These are phyloP conservation scores for Lasiosphaeria ovina DNA, from an alignment of 495 filamentous ascomycete species.

Conservation along the genomic window DNA sequence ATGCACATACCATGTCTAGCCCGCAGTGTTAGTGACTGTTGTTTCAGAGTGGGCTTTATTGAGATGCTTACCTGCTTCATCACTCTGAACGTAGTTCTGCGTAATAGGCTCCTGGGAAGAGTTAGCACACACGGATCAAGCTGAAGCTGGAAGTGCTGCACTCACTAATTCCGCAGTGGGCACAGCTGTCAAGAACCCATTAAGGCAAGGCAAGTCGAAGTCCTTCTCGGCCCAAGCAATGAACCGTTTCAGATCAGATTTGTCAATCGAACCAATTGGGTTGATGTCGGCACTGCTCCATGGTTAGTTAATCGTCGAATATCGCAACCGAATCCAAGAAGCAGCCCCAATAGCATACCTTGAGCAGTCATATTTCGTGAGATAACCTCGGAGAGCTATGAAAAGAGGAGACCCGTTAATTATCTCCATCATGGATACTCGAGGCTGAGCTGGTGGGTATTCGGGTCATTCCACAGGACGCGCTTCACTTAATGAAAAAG, in stretches of 20 bases:
- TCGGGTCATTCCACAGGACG: no score
- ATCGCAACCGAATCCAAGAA: neutral
- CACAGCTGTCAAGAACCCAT: constrained; percentile 68
- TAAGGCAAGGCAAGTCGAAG: constrained; percentile 74
- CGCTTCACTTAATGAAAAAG: no score
- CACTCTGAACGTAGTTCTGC: constrained; percentile 56
- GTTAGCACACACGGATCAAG: no score
- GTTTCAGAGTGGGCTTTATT: no score
- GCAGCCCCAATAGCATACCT: neutral
- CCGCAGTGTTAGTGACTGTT: constrained; percentile 33
- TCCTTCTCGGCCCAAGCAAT: constrained; percentile 58
- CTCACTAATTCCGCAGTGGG: constrained; percentile 74
- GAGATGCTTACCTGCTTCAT: constrained; percentile 54
- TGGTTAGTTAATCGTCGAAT: neutral
- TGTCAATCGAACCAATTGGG: constrained; percentile 70
- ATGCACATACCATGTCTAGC: constrained; percentile 43
- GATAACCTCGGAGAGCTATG: constrained; percentile 58
- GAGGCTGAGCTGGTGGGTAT: no score
- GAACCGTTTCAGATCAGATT: constrained; percentile 74
- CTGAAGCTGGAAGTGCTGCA: no score
- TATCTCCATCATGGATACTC: no score
- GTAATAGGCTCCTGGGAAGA: constrained; percentile 63
- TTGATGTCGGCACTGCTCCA: constrained; percentile 36
- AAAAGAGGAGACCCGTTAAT: no score
- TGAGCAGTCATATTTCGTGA: constrained; percentile 32